Percentiles rank a stretch among this genome's conserved stretches.
Evolutionary conservation across 2,329 filamentous ascomycete genomes (phyloP).

Genomic region (Chrysoporthe cubensis): DNA sequence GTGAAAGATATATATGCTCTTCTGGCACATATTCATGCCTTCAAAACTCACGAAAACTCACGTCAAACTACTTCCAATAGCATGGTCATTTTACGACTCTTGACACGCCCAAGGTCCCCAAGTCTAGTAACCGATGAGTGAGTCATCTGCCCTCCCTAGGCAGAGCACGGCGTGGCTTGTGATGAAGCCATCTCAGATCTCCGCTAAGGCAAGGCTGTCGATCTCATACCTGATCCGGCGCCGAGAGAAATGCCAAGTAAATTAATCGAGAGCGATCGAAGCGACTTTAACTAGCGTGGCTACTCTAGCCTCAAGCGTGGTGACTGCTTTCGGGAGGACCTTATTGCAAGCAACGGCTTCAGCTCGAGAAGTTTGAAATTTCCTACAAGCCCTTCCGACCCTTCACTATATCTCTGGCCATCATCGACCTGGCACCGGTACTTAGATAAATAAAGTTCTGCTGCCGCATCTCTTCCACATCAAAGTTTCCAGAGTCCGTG

Average conservation of each 20-base stretch:
- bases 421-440: neutral
- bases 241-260: neutral
- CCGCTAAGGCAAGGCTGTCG: neutral
- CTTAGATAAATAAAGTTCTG: too few relatives aligned
- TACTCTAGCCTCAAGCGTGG: neutral
- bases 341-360: neutral
- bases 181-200: too few relatives aligned
- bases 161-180: neutral
- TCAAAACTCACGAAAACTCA: too few relatives aligned
- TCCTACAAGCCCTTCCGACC: neutral
- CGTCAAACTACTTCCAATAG: too few relatives aligned
- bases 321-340: neutral
- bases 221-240: neutral
- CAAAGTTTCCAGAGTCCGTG: neutral
- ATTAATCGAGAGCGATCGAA: too few relatives aligned
- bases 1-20: too few relatives aligned
- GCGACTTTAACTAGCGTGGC: neutral
- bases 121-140: too few relatives aligned
- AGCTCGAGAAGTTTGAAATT: neutral
- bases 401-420: neutral
- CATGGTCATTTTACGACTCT: too few relatives aligned
- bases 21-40: too few relatives aligned
- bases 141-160: neutral
- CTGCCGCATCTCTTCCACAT: too few relatives aligned
- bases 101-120: too few relatives aligned